Percentiles rank a stretch among this genome's conserved stretches.
Evolutionary conservation across 768 basidiomycete species (phyloP).

Genomic region (Naematelia aurantialba): DNA sequence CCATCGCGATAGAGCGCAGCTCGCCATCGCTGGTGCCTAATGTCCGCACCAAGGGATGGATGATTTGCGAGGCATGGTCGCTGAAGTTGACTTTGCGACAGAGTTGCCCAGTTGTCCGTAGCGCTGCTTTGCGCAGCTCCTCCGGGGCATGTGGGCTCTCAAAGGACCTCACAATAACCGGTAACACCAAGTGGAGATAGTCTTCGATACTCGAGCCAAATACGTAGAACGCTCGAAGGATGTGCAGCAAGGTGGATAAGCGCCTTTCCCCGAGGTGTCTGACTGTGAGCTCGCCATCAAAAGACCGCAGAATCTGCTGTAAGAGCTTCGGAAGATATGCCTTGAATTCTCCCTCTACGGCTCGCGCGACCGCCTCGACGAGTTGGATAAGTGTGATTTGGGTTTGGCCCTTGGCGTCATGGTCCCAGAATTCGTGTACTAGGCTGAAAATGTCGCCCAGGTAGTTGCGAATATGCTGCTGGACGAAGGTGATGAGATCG

Average conservation of each 20-base stretch:
- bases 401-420: constrained; percentile 56
- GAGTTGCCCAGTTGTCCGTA: constrained; percentile 84
- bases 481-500: constrained; percentile 91
- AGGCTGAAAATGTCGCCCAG: constrained; percentile 78
- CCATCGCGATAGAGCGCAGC: constrained; percentile 79
- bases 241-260: constrained; percentile 62
- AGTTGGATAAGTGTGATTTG: constrained; percentile 89
- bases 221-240: constrained; percentile 89
- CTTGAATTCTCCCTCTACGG: constrained; percentile 94
- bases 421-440: constrained; percentile 85
- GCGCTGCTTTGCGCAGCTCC: constrained; percentile 76
- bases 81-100: constrained; percentile 93
- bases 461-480: constrained; percentile 92
- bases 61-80: constrained; percentile 93
- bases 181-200: constrained; percentile 93
- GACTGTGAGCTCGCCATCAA: constrained; percentile 46
- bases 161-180: constrained; percentile 85
- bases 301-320: constrained; percentile 75
- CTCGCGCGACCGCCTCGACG: constrained; percentile 86
- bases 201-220: constrained; percentile 97
- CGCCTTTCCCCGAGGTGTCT: constrained; percentile 60
- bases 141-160: constrained; percentile 73
- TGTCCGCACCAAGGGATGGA: constrained; percentile 89
- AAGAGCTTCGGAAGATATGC: constrained; percentile 88
- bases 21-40: constrained; percentile 66